Evolutionary conservation across 2,329 filamentous ascomycete species (phyloP).

Genomic region (Periconia sp.): DNA sequence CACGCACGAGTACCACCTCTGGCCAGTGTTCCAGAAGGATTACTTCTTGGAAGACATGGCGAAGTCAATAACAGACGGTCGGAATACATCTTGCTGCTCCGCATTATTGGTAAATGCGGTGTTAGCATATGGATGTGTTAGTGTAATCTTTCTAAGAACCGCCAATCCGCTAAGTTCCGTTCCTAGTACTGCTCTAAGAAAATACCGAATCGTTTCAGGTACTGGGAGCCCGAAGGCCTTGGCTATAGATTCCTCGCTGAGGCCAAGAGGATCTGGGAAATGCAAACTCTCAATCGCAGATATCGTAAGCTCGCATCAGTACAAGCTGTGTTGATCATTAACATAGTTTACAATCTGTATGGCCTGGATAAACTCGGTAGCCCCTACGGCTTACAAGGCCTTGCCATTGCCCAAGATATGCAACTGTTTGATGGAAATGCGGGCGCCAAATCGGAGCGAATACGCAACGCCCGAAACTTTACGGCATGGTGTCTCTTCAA

Average conservation of each 20-base stretch:
- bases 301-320: not conserved
- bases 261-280: no score
- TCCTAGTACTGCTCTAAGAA: not conserved
- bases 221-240: slow-evolving; percentile 1
- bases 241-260: slow-evolving; percentile 1
- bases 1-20: slow-evolving; percentile 6
- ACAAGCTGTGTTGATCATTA: not conserved
- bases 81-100: slow-evolving; percentile 9
- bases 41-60: slow-evolving; percentile 12
- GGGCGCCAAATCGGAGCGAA: no score
- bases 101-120: slow-evolving; percentile 8
- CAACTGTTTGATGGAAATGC: no score
- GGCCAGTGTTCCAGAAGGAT: slow-evolving; percentile 13
- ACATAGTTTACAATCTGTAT: not conserved
- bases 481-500: no score
- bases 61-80: no score
- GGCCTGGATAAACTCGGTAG: not conserved
- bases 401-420: not conserved
- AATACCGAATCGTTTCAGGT: not conserved
- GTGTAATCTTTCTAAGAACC: not conserved
- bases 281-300: not conserved
- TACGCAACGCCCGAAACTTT: no score
- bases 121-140: slow-evolving; percentile 11
- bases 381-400: not conserved
- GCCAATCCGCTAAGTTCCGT: no score